Evolutionary conservation across 352 stramenopile genomes (phyloP).

Genomic region (Globisporangium abappressorium): DNA sequence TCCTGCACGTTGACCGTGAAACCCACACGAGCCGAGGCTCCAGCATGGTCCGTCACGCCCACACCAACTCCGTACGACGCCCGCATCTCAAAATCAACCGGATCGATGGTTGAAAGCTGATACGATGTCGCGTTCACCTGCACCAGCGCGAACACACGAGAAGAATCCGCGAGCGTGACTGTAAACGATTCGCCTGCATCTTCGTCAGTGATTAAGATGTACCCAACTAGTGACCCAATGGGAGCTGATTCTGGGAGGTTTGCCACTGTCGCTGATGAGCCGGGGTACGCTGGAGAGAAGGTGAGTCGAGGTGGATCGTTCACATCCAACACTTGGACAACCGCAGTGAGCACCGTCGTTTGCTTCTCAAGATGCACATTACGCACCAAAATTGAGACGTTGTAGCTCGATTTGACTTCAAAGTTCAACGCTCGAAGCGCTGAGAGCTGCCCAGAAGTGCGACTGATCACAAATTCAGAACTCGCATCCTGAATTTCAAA

Average conservation of each 20-base stretch:
- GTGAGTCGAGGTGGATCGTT: constrained; percentile 6
- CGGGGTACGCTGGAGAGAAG: constrained; percentile 6
- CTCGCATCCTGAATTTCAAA: constrained; percentile 32
- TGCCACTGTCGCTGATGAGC: background rate
- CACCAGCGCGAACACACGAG: constrained; percentile 3
- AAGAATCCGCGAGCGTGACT: background rate
- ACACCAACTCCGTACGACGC: background rate
- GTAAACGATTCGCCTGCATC: background rate
- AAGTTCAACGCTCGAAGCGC: constrained; percentile 23
- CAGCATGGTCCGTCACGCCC: constrained; percentile 6
- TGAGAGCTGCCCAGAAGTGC: constrained; percentile 22
- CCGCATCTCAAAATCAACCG: constrained; percentile 10
- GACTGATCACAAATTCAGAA: constrained; percentile 22
- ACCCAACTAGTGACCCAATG: background rate
- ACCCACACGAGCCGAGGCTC: background rate
- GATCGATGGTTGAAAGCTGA: background rate
- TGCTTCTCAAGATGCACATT: constrained; percentile 28
- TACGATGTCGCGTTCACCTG: constrained; percentile 10
- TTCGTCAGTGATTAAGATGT: constrained; percentile 8
- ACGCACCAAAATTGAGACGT: constrained; percentile 26
- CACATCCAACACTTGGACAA: constrained; percentile 13
- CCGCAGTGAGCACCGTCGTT: constrained; percentile 17
- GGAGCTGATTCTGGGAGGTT: constrained; percentile 8
- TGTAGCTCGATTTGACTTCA: constrained; percentile 25
- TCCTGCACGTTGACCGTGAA: constrained; percentile 29